Conservation (phyloP, 148 eudicot genomes). For the Agrostemma githago region DNA sequence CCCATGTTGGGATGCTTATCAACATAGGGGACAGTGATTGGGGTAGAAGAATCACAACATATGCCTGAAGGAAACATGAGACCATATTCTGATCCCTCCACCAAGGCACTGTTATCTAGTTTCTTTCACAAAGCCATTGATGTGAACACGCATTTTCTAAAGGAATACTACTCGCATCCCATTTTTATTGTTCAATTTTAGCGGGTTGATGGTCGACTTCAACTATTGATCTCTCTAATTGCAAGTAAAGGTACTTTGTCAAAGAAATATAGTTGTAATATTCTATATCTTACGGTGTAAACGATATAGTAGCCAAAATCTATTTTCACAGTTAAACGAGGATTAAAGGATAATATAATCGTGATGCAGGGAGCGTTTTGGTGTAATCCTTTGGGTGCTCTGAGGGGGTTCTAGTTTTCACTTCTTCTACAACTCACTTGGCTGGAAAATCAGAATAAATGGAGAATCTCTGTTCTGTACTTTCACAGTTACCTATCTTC, state of each 20-base stretch:
- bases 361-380: background rate
- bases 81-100: slow-evolving; percentile 52
- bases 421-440: slow-evolving; percentile 25
- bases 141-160: slow-evolving; percentile 40
- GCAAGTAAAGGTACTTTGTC: too few species aligned
- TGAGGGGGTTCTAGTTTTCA: slow-evolving; percentile 15
- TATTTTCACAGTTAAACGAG: background rate
- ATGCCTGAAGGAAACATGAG: slow-evolving; percentile 35
- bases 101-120: slow-evolving; percentile 26
- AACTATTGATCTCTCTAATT: too few species aligned
- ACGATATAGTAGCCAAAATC: background rate
- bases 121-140: slow-evolving; percentile 37
- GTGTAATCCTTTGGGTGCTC: background rate
- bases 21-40: slow-evolving; percentile 35
- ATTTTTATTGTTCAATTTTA: background rate
- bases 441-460: slow-evolving; percentile 30
- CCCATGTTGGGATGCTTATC: slow-evolving; percentile 39
- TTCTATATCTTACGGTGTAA: background rate
- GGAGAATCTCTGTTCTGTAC: slow-evolving; percentile 30
- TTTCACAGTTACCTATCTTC: slow-evolving; percentile 30
- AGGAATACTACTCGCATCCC: slow-evolving; percentile 19
- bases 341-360: background rate
- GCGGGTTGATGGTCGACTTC: too few species aligned
- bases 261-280: too few species aligned
- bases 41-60: slow-evolving; percentile 32